Base-by-base conservation (phyloP, 441 rosid genomes). In the Biscutella laevigata region DNA sequence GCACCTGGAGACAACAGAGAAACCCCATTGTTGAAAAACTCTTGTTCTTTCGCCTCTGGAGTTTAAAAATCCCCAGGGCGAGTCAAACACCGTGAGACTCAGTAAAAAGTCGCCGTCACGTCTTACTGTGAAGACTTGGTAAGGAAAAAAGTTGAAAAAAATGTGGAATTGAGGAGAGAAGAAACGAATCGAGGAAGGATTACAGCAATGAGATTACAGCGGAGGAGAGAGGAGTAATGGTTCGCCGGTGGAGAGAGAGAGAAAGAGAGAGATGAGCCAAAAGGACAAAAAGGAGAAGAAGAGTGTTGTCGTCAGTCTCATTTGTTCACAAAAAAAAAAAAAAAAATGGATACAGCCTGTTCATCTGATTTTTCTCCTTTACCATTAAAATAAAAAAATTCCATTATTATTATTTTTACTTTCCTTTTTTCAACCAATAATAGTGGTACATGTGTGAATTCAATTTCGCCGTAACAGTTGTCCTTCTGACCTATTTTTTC, bases 271-370 rank as follows among this genome's bases (percentile, higher is more conserved):
- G 40, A 14, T n/a, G n/a, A n/a, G 59, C 59, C 34, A 35, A 64
- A 57, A 66, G 55, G 61, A 53, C 61, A 59, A 47, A 60, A 61
- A 39, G 67, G 46, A 44, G 71, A 42, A 53, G 66, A 48, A 59
- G 57, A 60, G 71, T 45, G 61, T 59, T 66, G 71, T 66, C 61
- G 61, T 46, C 66, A 59, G 65, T 66, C 59, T 33, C 62, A 63
- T 63, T 63, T 63, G 63, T 57, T 58, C 66, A 52, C 70, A 49
- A 42, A 66, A 52, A 44, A n/a, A n/a, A n/a, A n/a, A n/a, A n/a
- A n/a, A n/a, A n/a, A n/a, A n/a, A n/a, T n/a, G 20, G 28, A 53
- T 47, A 66, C 66, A 66, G 71, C 66, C 66, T 66, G 66, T 66
- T 66, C 64, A 28, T 66, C 65, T 65, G 47, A 15, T 59, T 53